Evolutionary conservation across 1,284 basidiomycete species (phyloP).

Genomic region (Phellinidium pouzarii): DNA sequence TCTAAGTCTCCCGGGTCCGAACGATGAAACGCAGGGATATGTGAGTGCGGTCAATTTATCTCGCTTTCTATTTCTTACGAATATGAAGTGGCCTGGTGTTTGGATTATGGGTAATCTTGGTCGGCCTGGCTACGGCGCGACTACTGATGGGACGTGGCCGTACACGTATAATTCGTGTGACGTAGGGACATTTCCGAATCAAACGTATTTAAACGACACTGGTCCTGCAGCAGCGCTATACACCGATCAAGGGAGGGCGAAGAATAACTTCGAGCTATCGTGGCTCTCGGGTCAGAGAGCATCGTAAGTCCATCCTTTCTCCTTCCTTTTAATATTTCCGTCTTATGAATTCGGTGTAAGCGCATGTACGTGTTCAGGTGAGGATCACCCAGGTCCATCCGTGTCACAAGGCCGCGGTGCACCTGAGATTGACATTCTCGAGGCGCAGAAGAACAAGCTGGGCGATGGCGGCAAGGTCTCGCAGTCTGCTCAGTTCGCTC

Average conservation of each 20-base stretch:
- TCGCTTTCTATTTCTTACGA: neutral
- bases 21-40: conserved; percentile 31
- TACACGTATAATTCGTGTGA: conserved; percentile 82
- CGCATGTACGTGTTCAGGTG: conserved; percentile 48
- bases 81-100: conserved; percentile 59
- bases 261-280: too few species aligned
- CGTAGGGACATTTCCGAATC: conserved; percentile 78
- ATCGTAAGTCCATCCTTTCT: too few species aligned
- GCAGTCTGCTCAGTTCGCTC: conserved; percentile 76
- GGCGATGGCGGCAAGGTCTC: conserved; percentile 53
- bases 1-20: conserved; percentile 31
- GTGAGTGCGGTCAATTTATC: conserved; percentile 24
- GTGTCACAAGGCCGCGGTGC: conserved; percentile 44
- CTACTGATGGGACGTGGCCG: conserved; percentile 62
- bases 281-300: too few species aligned
- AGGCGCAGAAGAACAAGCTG: conserved; percentile 43
- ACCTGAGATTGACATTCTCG: conserved; percentile 65
- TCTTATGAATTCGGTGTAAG: too few species aligned
- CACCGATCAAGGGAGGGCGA: too few species aligned
- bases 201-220: too few species aligned
- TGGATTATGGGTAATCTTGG: conserved; percentile 95
- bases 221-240: too few species aligned
- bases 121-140: conserved; percentile 63
- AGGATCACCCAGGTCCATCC: conserved; percentile 59
- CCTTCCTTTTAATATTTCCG: too few species aligned